These are phyloP conservation scores for Plasmodium billcollinsi DNA, from an alignment of 169 alveolate species.

Conservation along the genomic window DNA sequence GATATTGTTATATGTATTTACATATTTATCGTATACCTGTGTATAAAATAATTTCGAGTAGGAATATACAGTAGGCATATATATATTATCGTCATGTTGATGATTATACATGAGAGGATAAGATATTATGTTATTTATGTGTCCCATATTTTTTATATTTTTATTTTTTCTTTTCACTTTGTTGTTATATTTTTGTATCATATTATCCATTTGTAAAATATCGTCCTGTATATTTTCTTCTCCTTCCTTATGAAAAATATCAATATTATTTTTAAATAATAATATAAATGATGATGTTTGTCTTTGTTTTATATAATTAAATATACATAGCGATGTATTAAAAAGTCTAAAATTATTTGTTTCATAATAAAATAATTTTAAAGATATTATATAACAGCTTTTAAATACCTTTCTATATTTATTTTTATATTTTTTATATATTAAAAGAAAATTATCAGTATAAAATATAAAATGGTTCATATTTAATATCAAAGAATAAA, in stretches of 20 bases:
- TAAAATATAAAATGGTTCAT: constrained; percentile 28
- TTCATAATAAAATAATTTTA: constrained; percentile 15
- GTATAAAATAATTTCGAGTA: no score
- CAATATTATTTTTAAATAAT: neutral
- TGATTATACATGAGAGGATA: no score
- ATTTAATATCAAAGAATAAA: constrained; percentile 4
- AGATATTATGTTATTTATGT: no score
- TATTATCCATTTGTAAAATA: neutral
- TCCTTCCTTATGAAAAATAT: neutral
- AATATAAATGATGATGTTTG: constrained; percentile 7
- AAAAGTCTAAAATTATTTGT: constrained; percentile 2
- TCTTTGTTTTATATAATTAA: constrained; percentile 16
- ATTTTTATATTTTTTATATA: constrained; percentile 1
- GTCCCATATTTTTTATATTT: neutral
- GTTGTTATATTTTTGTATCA: neutral
- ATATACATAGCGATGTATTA: constrained; percentile 8
- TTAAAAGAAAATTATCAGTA: neutral
- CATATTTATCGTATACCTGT: no score
- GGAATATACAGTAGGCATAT: no score
- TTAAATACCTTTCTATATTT: constrained; percentile 22
- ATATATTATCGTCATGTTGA: no score
- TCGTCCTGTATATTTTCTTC: neutral
- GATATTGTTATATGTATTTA: no score
- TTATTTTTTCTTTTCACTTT: neutral
- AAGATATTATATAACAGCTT: constrained; percentile 7